Conservation (phyloP, 352 stramenopile species). For the Blastocystis hominis region DNA sequence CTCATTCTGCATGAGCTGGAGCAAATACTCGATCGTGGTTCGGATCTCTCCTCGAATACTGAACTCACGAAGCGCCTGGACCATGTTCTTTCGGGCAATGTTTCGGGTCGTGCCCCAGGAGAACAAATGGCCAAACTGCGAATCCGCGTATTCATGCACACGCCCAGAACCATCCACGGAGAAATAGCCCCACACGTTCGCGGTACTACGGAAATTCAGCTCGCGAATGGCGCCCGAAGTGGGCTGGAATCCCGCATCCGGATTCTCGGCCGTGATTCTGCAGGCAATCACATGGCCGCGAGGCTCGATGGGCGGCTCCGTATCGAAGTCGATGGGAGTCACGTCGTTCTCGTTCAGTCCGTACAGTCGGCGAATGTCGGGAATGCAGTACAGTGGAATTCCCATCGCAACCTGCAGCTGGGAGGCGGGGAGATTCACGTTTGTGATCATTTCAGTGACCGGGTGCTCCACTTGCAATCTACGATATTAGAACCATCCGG, state of each 20-base stretch:
- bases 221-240: constrained; percentile 91
- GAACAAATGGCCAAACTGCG: constrained; percentile 98
- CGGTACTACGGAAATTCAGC: constrained; percentile 95
- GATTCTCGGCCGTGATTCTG: constrained; percentile 97
- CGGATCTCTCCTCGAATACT: constrained; percentile 98
- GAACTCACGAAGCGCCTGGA: constrained; percentile 93
- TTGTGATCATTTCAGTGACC: constrained; percentile 97
- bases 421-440: constrained; percentile 87
- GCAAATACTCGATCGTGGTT: constrained; percentile 98
- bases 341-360: constrained; percentile 80
- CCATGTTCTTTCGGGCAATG: constrained; percentile 91
- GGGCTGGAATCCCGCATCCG: constrained; percentile 95
- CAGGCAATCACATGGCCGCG: constrained; percentile 93
- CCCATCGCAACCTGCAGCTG: constrained; percentile 98
- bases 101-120: constrained; percentile 85
- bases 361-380: constrained; percentile 92
- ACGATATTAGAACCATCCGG: neutral
- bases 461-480: constrained; percentile 81
- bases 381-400: constrained; percentile 94
- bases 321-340: constrained; percentile 88
- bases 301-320: constrained; percentile 69
- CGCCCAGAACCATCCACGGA: constrained; percentile 92
- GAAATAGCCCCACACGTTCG: constrained; percentile 99
- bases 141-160: constrained; percentile 99
- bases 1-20: constrained; percentile 93